Conservation (phyloP, 768 basidiomycete genomes). For the Mycena pura region DNA sequence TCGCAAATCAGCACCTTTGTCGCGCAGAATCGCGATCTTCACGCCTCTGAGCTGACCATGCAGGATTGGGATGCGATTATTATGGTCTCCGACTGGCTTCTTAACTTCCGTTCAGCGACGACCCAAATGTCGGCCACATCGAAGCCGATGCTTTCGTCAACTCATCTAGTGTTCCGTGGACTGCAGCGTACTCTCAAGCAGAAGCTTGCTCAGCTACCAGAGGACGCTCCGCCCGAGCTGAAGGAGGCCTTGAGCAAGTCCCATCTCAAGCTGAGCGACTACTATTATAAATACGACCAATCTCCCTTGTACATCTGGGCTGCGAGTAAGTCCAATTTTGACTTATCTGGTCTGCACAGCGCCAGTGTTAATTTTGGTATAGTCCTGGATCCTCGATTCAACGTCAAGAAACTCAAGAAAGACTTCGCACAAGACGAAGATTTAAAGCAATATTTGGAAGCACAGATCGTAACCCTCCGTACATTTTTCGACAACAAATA, state of each 20-base stretch:
- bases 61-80: slow-evolving; percentile 7
- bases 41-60: background rate
- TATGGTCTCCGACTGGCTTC: slow-evolving; percentile 11
- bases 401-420: background rate
- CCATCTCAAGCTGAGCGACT: slow-evolving; percentile 18
- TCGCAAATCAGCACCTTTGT: background rate
- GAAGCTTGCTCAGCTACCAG: background rate
- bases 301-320: slow-evolving; percentile 22
- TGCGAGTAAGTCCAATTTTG: slow-evolving; percentile 19
- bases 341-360: too few species aligned
- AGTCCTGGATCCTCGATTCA: slow-evolving; percentile 13
- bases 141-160: slow-evolving; percentile 18
- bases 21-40: background rate
- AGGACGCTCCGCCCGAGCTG: background rate
- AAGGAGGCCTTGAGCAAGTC: slow-evolving; percentile 5
- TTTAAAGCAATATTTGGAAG: background rate
- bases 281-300: slow-evolving; percentile 15
- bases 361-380: too few species aligned
- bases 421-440: background rate
- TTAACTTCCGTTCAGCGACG: slow-evolving; percentile 13
- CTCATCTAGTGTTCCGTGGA: slow-evolving; percentile 8
- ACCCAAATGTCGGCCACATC: slow-evolving; percentile 26
- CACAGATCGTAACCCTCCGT: background rate
- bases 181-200: slow-evolving; percentile 12
- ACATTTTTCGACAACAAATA: slow-evolving; percentile 5